Percentiles rank a stretch among this genome's conserved stretches.
These are phyloP conservation scores for Talaromyces thailandensis DNA, from an alignment of 495 filamentous ascomycete genomes.

Conservation along the genomic window DNA sequence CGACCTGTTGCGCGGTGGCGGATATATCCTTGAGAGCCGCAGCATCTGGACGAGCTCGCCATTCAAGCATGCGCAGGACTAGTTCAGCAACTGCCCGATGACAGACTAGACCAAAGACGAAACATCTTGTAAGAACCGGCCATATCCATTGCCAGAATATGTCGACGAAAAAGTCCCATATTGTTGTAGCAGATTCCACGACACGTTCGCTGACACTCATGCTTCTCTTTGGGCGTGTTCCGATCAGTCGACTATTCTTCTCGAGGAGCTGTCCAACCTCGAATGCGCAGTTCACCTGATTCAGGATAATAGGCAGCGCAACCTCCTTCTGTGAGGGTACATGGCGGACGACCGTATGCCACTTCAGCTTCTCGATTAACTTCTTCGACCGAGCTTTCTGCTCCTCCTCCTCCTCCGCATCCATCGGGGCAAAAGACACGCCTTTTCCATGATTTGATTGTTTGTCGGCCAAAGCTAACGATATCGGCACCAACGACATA, in stretches of 20 bases:
- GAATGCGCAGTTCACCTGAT: constrained; percentile 93
- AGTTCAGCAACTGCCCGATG: constrained; percentile 76
- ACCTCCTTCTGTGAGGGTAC: constrained; percentile 73
- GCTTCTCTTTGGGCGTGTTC: constrained; percentile 68
- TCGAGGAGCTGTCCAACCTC: constrained; percentile 78
- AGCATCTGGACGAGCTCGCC: constrained; percentile 70
- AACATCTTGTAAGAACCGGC: constrained; percentile 63
- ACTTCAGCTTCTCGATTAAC: constrained; percentile 81
- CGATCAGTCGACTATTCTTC: constrained; percentile 76
- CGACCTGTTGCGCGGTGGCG: constrained; percentile 95
- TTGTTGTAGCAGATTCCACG: constrained; percentile 81
- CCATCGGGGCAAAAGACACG: constrained; percentile 20
- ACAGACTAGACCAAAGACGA: constrained; percentile 68
- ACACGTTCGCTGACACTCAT: constrained; percentile 93
- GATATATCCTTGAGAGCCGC: constrained; percentile 92
- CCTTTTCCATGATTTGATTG: constrained; percentile 18
- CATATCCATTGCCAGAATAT: constrained; percentile 67
- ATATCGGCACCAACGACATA: constrained; percentile 83
- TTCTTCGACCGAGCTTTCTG: constrained; percentile 46
- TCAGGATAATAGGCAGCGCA: constrained; percentile 71
- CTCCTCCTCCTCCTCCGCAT: constrained; percentile 52
- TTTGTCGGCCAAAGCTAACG: constrained; percentile 80
- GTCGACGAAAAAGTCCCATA: constrained; percentile 69
- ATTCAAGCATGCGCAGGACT: constrained; percentile 74
- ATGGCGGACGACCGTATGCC: constrained; percentile 75